Evolutionary conservation across 2,329 filamentous ascomycete species (phyloP), one percentile per base, ranked within the genome.

Genomic region (Trichoderma simmonsii): DNA sequence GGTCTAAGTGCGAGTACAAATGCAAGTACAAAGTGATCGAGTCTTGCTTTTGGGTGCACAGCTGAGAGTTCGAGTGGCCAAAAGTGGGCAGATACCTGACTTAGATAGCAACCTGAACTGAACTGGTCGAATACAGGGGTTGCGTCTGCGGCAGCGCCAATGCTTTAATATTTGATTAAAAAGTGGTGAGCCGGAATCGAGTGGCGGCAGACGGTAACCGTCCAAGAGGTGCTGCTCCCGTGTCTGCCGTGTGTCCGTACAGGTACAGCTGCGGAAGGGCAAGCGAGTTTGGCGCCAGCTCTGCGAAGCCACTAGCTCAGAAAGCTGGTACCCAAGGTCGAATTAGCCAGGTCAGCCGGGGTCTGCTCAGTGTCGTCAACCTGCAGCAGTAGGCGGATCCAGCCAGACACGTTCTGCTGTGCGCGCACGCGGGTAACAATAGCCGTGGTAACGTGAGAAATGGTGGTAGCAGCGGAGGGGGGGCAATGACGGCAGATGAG

Each of bases 261-360:
- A 57, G 28, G 28, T 60, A 34, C 57, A 60, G 57, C 57, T 60
- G 62, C 48, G 48, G 21, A 65, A 54, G 14, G 63, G 74, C 76
- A 79, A 78, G 77, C 77, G 77, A 77, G 77, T 79, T 79, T 72
- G 71, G 66, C 70, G 70, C 73, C 63, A 60, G 71, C 65, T 73
- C 68, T 67, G 32, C 73, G 71, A 73, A 70, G 74, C 75, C 73
- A 73, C 59, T 64, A 63, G 56, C n/a, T 64, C n/a, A 26, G 24
- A 62, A 43, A 43, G 36, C 36, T 39, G 36, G 15, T 64, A 68
- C 21, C 34, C 60, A 78, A 77, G 77, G 78, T 78, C 75, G 78
- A 63, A 24, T 70, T 64, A 64, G 43, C 73, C 63, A 63, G 73
- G 70, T 75, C 74, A 72, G 74, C 69, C 51, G 69, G 34, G 65